Evolutionary conservation across 805 yeast species (phyloP).

Genomic region (Naumovozyma dairenensis): DNA sequence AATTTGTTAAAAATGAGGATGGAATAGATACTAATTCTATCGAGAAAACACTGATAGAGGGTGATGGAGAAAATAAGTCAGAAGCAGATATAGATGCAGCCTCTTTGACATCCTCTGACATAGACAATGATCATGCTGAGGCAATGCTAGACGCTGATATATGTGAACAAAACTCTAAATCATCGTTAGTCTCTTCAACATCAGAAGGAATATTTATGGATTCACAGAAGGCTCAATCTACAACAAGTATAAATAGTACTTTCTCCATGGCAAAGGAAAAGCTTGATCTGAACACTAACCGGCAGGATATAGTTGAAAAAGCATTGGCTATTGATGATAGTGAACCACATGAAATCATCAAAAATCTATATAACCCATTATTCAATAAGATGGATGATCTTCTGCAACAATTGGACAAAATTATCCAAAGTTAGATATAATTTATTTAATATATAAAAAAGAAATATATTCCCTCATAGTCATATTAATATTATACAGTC

Average conservation of each 20-base stretch:
- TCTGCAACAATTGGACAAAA: constrained; percentile 18
- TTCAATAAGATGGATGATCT: constrained; percentile 37
- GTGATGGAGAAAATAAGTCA: constrained; percentile 7
- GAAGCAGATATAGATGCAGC: constrained; percentile 7
- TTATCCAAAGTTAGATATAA: constrained; percentile 6
- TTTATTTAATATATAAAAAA: too few species aligned
- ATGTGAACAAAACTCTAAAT: not conserved
- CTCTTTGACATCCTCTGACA: too few species aligned
- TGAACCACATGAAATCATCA: constrained; percentile 37
- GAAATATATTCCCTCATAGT: too few species aligned
- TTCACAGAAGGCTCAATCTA: constrained; percentile 16
- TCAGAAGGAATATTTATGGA: constrained; percentile 23
- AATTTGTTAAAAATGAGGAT: constrained; percentile 20
- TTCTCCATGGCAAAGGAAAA: constrained; percentile 9
- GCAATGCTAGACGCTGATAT: not conserved
- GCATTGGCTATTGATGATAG: not conserved
- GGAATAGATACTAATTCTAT: not conserved
- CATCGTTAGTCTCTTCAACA: constrained; percentile 12
- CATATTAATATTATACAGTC: too few species aligned
- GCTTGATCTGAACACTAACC: constrained; percentile 2
- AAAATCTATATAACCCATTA: constrained; percentile 48
- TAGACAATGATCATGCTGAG: not conserved
- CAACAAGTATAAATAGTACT: constrained; percentile 22
- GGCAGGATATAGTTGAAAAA: too few species aligned
- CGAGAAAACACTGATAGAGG: too few species aligned